Base-by-base conservation (phyloP, 768 basidiomycete species). In the Xanthoconium purpureum region DNA sequence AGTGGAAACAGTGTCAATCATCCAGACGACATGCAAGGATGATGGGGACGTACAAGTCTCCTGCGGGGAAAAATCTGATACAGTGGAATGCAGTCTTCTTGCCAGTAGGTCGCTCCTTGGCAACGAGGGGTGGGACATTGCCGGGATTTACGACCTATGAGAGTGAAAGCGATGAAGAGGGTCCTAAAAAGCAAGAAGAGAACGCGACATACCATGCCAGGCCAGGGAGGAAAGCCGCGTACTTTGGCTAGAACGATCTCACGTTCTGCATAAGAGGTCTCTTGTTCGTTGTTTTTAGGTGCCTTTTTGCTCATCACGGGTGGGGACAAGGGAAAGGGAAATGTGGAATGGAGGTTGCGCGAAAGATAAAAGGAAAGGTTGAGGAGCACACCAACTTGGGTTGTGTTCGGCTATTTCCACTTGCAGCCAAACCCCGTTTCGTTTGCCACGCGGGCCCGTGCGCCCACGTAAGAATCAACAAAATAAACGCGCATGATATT, bases 181-280 rank as follows among this genome's bases (percentile, higher is more conserved):
- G 52, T 37, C 51, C 42, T 57, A 45, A 47, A 51, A 47, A 45
- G 52, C 58, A 54, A 58, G 56, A 47, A 60, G 60, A 47, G 62
- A 58, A 62, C 66, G 66, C 59, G 56, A 82, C 91, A 74, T 69
- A 96, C 96, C 78, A 91, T 89, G 70, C 85, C 92, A 52, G 94
- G 97, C 97, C 97, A 99, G 5, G 89, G 81, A 2, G 97, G 94
- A 76, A 79, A 98, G 11, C 96, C 97, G 76, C 91, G 91, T 70
- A 99, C 76, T 78, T 96, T 95, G 28, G 84, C 94, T 58, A 98
- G 84, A 38, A 98, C 93, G 63, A 94, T 78, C 67, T 98, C 94
- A 73, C 89, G 86, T 53, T 80, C 68, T 24, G 80, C 79, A 71
- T 90, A 96, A 45, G 77, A 76, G 13, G 77, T 69, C 58, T 68